Percentiles rank a stretch among this genome's conserved stretches.
Evolutionary conservation across 345 rosid species (phyloP).

Genomic region (Gossypium thurberi): DNA sequence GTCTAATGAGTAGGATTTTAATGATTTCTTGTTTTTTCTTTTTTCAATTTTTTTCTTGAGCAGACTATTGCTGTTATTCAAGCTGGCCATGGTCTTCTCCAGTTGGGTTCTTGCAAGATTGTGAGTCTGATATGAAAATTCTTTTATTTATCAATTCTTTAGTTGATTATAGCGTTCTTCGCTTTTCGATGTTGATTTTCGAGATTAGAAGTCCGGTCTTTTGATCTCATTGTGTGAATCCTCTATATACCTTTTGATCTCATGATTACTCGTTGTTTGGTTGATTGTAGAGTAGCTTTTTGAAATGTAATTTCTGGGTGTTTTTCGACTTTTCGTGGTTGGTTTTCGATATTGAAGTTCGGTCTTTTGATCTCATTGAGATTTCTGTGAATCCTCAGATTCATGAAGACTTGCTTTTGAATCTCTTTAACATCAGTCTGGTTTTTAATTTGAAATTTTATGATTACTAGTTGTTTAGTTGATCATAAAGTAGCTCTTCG

Average conservation of each 20-base stretch:
- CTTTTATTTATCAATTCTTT: background rate
- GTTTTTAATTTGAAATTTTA: too few species aligned
- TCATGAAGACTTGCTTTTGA: too few species aligned
- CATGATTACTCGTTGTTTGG: background rate
- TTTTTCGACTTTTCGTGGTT: background rate
- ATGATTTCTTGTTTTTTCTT: background rate
- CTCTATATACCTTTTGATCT: too few species aligned
- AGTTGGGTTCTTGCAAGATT: constrained; percentile 90
- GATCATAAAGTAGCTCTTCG: too few species aligned
- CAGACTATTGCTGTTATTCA: constrained; percentile 99
- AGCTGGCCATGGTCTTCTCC: constrained; percentile 98
- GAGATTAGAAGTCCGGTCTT: too few species aligned
- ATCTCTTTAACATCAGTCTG: too few species aligned
- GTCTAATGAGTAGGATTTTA: constrained; percentile 10
- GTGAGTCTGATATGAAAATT: constrained; percentile 42
- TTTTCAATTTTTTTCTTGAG: background rate
- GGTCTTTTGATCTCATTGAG: too few species aligned
- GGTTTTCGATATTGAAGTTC: background rate
- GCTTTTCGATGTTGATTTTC: too few species aligned
- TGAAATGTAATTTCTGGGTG: background rate
- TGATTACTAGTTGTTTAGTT: too few species aligned
- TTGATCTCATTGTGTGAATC: too few species aligned
- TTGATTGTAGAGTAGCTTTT: background rate
- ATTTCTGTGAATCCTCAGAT: too few species aligned
- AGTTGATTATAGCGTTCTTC: background rate